Evolutionary conservation across 2,329 filamentous ascomycete species (phyloP), one percentile per base, ranked within the genome.

Genomic region (Venturiaceae sp.): DNA sequence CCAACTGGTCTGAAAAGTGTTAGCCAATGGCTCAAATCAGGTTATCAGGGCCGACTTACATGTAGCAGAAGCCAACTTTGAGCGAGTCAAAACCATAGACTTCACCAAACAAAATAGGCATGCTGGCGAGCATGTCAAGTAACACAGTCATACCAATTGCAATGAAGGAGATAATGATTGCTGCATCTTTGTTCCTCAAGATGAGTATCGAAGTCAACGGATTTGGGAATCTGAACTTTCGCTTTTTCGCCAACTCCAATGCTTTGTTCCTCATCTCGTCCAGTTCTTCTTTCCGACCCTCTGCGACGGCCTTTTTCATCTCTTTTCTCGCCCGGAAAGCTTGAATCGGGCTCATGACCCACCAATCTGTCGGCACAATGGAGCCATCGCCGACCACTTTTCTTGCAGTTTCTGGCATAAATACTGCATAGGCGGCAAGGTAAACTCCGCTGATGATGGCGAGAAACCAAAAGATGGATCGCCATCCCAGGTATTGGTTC

Each of bases 181-280:
- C 1, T 13, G 79, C 72, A 54, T 79, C 77, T 60, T 77, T 77
- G 58, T 80, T 73, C 9, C 63, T 60, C 2, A 80, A 67, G 58
- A 77, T 71, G 11, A 63, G 64, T 2, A 80, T 62, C 0, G 77
- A 75, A 9, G 66, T 65, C 2, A 75, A 28, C 13, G 75, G 66
- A n/a, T 19, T 46, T 33, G 13, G 59, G 39, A 1, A 32, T 34
- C n/a, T 9, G 44, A 26, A 50, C 21, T 50, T 50, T 11, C 44
- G 44, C 13, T 13, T 23, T 21, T 23, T 30, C 11, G 44, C 23
- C 13, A 16, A 21, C 11, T 11, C 9, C 30, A 9, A 8, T 23
- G n/a, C n/a, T 53, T 11, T n/a, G 36, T n/a, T 39, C 36, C 36
- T 11, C 36, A n/a, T 39, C n/a, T 11, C n/a, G 36, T 11, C 11